Conservation (phyloP, 441 rosid species). For the Croton setiger region DNA sequence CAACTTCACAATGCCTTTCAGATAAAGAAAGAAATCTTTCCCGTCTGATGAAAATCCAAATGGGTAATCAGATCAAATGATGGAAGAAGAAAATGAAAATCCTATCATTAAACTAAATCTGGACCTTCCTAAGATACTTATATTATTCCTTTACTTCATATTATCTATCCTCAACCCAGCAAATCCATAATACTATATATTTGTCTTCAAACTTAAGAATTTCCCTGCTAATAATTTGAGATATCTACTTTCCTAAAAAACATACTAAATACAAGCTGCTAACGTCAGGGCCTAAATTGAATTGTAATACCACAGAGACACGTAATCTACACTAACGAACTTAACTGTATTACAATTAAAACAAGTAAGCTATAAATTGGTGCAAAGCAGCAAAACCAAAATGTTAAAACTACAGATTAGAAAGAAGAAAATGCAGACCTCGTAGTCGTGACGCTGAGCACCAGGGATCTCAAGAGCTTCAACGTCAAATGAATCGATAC, state of each 20-base stretch:
- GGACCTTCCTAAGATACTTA: background rate
- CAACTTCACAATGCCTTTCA: background rate
- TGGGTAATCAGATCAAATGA: background rate
- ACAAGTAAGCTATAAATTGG: no score
- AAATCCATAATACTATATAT: background rate
- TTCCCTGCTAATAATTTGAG: background rate
- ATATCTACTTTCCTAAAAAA: background rate
- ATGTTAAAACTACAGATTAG: no score
- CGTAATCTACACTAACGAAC: no score
- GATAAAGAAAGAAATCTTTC: background rate
- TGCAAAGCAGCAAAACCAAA: no score
- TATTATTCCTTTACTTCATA: background rate
- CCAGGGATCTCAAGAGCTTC: constrained; percentile 96
- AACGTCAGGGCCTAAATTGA: background rate
- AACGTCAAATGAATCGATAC: constrained; percentile 87
- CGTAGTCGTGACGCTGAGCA: constrained; percentile 58
- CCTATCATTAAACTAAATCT: background rate
- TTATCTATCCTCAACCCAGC: background rate
- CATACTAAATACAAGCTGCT: background rate
- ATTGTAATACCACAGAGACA: background rate
- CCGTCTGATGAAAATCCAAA: background rate
- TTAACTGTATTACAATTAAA: no score
- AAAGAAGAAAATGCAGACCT: constrained; percentile 37
- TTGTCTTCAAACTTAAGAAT: background rate
- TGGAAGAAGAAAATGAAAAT: background rate